A percentile compares a stretch with the other conserved stretches of the same genome.
Evolutionary conservation across 441 rosid genomes (phyloP).

Genomic region (Breynia disticha): DNA sequence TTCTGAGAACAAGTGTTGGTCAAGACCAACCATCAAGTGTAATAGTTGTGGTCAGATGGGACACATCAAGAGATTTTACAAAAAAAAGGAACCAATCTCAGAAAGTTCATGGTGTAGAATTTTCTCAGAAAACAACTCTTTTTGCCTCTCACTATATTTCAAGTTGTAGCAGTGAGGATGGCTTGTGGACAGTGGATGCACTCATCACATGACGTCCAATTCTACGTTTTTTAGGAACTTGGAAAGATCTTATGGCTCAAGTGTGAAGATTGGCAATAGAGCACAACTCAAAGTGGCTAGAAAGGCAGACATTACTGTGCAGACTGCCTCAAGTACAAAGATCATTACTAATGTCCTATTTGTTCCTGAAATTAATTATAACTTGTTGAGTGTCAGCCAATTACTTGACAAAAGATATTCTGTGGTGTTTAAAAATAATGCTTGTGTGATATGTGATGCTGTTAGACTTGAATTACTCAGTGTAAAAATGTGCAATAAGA

Average conservation of each 20-base stretch:
- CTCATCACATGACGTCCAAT: neutral
- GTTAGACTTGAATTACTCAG: neutral
- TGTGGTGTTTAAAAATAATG: neutral
- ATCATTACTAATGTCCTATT: neutral
- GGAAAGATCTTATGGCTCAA: neutral
- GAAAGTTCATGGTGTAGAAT: no score
- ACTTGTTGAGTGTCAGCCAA: neutral
- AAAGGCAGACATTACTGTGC: neutral
- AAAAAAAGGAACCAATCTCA: no score
- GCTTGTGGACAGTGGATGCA: neutral
- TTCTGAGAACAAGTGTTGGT: slow-evolving; percentile 10
- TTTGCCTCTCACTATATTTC: no score
- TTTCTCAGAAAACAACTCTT: neutral
- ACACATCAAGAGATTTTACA: slow-evolving; percentile 8
- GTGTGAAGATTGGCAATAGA: neutral
- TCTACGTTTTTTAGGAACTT: neutral
- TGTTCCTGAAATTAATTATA: neutral
- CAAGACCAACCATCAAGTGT: slow-evolving; percentile 9
- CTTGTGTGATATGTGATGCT: neutral
- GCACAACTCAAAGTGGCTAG: neutral
- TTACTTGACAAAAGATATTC: neutral
- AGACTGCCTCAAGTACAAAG: neutral
- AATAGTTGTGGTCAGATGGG: slow-evolving; percentile 11
- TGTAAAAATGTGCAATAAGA: neutral
- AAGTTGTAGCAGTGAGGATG: neutral